These are phyloP conservation scores for Colletotrichum limetticola DNA, from an alignment of 2,329 filamentous ascomycete genomes.

Conservation along the genomic window DNA sequence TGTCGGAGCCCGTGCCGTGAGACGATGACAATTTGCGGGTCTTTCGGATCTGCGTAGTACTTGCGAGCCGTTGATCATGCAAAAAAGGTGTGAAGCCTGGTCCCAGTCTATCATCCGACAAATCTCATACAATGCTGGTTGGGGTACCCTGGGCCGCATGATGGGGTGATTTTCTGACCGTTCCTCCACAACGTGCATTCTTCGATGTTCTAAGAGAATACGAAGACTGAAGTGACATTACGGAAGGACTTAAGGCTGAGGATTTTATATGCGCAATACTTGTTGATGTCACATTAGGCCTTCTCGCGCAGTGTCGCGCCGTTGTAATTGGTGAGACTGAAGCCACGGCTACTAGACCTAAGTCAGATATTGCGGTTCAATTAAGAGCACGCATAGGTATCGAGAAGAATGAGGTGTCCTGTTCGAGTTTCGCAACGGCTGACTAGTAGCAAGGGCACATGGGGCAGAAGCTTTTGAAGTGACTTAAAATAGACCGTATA, in stretches of 20 bases:
- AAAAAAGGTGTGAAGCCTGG: not conserved
- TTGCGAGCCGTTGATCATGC: conserved; percentile 11
- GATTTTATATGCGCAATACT: not conserved
- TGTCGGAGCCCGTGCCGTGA: conserved; percentile 27
- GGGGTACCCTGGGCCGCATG: conserved; percentile 15
- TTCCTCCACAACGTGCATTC: not conserved
- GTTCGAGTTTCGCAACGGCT: no score
- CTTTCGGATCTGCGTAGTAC: not conserved
- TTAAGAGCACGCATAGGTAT: no score
- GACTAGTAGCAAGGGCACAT: no score
- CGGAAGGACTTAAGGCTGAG: not conserved
- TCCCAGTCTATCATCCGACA: conserved; percentile 23
- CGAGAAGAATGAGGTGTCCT: no score
- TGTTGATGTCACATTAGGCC: not conserved
- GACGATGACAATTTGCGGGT: conserved; percentile 30
- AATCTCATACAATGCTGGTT: not conserved
- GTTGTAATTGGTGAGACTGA: no score
- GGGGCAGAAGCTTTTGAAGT: not conserved
- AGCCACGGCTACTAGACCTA: no score
- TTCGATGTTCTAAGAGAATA: not conserved
- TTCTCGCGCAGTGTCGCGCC: no score
- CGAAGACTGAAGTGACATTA: not conserved
- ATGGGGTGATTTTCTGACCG: not conserved
- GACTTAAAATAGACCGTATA: not conserved
- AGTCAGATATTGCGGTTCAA: no score